These are phyloP conservation scores for Phytophthora lateralis DNA, from an alignment of 352 stramenopile genomes.

Conservation along the genomic window DNA sequence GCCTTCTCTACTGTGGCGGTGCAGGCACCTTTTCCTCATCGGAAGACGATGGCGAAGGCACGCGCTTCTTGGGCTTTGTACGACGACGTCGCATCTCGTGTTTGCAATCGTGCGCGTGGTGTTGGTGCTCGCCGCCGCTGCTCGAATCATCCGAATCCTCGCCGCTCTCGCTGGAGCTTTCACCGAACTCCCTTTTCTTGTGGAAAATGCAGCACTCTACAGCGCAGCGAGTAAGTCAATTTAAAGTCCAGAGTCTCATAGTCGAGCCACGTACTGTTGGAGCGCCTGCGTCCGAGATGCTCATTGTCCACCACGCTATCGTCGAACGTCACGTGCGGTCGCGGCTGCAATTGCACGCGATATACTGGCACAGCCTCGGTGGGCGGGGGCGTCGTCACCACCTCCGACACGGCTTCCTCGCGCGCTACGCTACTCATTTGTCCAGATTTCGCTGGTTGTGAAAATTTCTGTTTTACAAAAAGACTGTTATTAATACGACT, in stretches of 20 bases:
- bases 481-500: not conserved
- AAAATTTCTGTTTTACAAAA: not conserved
- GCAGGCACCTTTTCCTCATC: constrained; percentile 40
- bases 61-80: constrained; percentile 37
- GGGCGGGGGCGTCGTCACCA: constrained; percentile 26
- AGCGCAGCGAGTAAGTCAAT: constrained; percentile 7
- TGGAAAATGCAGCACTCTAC: constrained; percentile 94
- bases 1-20: constrained; percentile 27
- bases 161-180: constrained; percentile 91
- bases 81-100: constrained; percentile 32
- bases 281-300: constrained; percentile 90
- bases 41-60: constrained; percentile 39
- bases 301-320: constrained; percentile 93
- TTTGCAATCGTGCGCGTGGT: constrained; percentile 36
- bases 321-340: constrained; percentile 85
- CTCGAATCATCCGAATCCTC: constrained; percentile 71
- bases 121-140: constrained; percentile 19
- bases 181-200: constrained; percentile 91
- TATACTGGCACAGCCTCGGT: constrained; percentile 48
- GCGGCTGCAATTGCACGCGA: constrained; percentile 77
- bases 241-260: not conserved
- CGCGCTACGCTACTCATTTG: constrained; percentile 38
- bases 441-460: not conserved
- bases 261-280: constrained; percentile 72
- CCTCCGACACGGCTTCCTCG: constrained; percentile 40